These are phyloP conservation scores for Stevia rebaudiana DNA, from an alignment of 140 eudicot genomes.

Conservation along the genomic window DNA sequence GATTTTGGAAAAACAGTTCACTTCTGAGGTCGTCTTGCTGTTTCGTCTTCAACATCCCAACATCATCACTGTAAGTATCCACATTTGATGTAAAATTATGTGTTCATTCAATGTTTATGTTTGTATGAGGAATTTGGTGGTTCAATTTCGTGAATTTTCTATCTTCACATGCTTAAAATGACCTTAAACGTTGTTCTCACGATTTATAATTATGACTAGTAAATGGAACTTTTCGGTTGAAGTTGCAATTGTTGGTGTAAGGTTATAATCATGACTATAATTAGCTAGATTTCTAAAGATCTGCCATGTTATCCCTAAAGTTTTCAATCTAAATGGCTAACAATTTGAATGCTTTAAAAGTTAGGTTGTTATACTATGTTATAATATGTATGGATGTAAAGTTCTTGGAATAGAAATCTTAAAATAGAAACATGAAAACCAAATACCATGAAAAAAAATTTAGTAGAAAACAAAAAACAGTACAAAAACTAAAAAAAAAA, in stretches of 20 bases:
- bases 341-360: slow-evolving; percentile 23
- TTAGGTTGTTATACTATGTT: too few relatives aligned
- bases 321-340: not conserved
- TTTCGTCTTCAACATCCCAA: slow-evolving; percentile 80
- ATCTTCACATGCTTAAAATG: not conserved
- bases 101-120: too few relatives aligned
- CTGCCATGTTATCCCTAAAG: slow-evolving; percentile 17
- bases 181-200: not conserved
- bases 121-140: too few relatives aligned
- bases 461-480: too few relatives aligned
- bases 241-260: slow-evolving; percentile 14
- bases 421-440: too few relatives aligned
- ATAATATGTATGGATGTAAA: too few relatives aligned
- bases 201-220: slow-evolving; percentile 4
- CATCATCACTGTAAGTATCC: slow-evolving; percentile 66
- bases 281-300: slow-evolving; percentile 12
- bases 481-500: too few relatives aligned
- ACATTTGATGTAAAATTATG: not conserved
- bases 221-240: too few relatives aligned
- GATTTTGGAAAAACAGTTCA: slow-evolving; percentile 57
- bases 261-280: too few relatives aligned
- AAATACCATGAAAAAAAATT: too few relatives aligned
- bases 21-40: slow-evolving; percentile 70
- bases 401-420: too few relatives aligned
- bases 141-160: not conserved